Percentiles rank a stretch among this genome's conserved stretches.
phyloP scores from a whole-genome alignment of 768 basidiomycete genomes.

The Sistotremastrum suecicum region DNA sequence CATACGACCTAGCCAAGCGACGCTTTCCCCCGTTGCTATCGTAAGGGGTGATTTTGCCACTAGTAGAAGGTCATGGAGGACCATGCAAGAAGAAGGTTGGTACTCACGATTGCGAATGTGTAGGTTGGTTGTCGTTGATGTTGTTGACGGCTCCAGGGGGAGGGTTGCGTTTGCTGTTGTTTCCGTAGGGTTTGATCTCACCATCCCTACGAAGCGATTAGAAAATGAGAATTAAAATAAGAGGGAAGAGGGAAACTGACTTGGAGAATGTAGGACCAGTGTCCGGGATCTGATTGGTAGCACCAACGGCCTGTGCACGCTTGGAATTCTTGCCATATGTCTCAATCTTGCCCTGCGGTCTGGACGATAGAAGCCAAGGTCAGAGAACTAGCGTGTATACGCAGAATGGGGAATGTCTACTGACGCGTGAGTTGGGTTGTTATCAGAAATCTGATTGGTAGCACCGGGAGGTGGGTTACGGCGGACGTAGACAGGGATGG shows the following conservation, averaged over 20 bases:
- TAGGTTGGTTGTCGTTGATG: background rate
- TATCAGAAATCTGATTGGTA: constrained; percentile 13
- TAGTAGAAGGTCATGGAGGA: too few species aligned
- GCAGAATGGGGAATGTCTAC: too few species aligned
- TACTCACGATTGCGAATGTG: too few species aligned
- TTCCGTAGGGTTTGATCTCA: constrained; percentile 14
- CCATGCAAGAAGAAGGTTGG: too few species aligned
- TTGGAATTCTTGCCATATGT: constrained; percentile 12
- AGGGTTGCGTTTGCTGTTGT: constrained; percentile 6
- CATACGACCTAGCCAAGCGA: too few species aligned
- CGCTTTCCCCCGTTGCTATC: background rate
- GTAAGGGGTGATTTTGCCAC: constrained; percentile 4
- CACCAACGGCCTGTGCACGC: constrained; percentile 9
- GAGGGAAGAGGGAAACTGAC: too few species aligned
- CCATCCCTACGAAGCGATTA: constrained; percentile 5
- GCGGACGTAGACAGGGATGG: constrained; percentile 29
- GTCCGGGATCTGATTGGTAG: constrained; percentile 5
- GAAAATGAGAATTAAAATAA: too few species aligned
- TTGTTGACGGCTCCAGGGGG: constrained; percentile 10
- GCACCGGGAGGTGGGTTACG: constrained; percentile 7
- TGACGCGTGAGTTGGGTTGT: too few species aligned
- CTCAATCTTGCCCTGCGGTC: constrained; percentile 12
- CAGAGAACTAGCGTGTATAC: too few species aligned
- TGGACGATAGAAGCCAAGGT: too few species aligned
- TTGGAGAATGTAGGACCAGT: too few species aligned